Conservation (phyloP, 2,329 filamentous ascomycete species). For the Sphaerulina populicola region DNA sequence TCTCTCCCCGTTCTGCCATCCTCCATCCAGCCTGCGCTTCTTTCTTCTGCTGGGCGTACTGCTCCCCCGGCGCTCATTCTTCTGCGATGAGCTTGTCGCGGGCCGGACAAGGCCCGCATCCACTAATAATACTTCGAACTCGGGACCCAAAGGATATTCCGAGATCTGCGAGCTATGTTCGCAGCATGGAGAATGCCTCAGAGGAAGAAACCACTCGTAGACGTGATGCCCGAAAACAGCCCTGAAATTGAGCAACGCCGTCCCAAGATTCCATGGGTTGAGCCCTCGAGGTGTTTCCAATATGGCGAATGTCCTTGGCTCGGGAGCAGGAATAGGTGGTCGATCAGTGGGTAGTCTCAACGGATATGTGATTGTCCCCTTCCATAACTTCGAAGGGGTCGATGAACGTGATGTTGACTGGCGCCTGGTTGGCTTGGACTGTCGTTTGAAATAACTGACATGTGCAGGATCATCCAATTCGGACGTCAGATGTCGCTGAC, state of each 20-base stretch:
- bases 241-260: conserved; percentile 57
- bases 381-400: conserved; percentile 24
- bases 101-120: conserved; percentile 27
- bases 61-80: conserved; percentile 11
- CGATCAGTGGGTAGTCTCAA: conserved; percentile 33
- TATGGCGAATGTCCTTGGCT: conserved; percentile 64
- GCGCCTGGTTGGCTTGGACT: conserved; percentile 15
- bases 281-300: conserved; percentile 63
- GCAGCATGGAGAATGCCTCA: conserved; percentile 65
- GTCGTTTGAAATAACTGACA: conserved; percentile 26
- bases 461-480: conserved; percentile 32
- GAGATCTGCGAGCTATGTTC: conserved; percentile 43
- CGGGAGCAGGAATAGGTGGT: conserved; percentile 30
- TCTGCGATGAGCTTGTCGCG: conserved; percentile 3
- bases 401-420: conserved; percentile 7
- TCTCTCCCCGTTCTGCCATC: conserved; percentile 32
- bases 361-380: conserved; percentile 52
- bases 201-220: conserved; percentile 72
- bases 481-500: conserved; percentile 26
- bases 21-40: conserved; percentile 23
- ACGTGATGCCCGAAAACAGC: conserved; percentile 66
- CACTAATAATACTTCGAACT: conserved; percentile 29
- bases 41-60: conserved; percentile 13
- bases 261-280: conserved; percentile 77
- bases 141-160: conserved; percentile 31